phyloP scores from a whole-genome alignment of 495 filamentous ascomycete genomes.

The Penicillium goetzii region DNA sequence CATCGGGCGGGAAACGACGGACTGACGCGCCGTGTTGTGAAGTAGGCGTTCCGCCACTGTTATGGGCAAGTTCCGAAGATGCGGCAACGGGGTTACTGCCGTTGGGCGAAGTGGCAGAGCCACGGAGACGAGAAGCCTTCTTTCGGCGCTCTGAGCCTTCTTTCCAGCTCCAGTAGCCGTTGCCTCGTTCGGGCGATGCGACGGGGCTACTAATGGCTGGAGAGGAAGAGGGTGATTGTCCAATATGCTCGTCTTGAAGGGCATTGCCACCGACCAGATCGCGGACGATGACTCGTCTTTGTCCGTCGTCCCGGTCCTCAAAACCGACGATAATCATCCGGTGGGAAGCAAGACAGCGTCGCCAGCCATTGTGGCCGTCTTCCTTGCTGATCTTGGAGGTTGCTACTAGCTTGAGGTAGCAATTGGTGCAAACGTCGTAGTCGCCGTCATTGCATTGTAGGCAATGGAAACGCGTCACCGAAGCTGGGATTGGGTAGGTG shows the following conservation, averaged over 20 bases:
- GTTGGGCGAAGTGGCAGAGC: slow-evolving; percentile 6
- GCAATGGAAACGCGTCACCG: slow-evolving; percentile 75
- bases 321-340: slow-evolving; percentile 83
- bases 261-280: slow-evolving; percentile 74
- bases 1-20: slow-evolving; percentile 67
- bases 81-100: slow-evolving; percentile 17
- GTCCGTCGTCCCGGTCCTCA: slow-evolving; percentile 60
- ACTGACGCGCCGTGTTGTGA: slow-evolving; percentile 19
- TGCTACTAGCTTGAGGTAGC: slow-evolving; percentile 68
- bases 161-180: slow-evolving; percentile 55
- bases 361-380: slow-evolving; percentile 79
- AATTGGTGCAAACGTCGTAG: slow-evolving; percentile 79
- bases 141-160: slow-evolving; percentile 52
- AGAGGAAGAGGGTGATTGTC: slow-evolving; percentile 25
- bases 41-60: slow-evolving; percentile 17
- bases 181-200: slow-evolving; percentile 34
- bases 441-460: slow-evolving; percentile 68
- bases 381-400: slow-evolving; percentile 66
- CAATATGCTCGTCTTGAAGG: slow-evolving; percentile 58
- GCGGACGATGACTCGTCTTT: slow-evolving; percentile 59
- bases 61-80: slow-evolving; percentile 19
- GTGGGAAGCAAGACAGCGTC: slow-evolving; percentile 76
- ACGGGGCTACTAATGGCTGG: slow-evolving; percentile 16
- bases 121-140: slow-evolving; percentile 49
- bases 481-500: slow-evolving; percentile 67